Conservation (phyloP, 1,139 yeast genomes). For the Scheffersomyces cryptocercus region DNA sequence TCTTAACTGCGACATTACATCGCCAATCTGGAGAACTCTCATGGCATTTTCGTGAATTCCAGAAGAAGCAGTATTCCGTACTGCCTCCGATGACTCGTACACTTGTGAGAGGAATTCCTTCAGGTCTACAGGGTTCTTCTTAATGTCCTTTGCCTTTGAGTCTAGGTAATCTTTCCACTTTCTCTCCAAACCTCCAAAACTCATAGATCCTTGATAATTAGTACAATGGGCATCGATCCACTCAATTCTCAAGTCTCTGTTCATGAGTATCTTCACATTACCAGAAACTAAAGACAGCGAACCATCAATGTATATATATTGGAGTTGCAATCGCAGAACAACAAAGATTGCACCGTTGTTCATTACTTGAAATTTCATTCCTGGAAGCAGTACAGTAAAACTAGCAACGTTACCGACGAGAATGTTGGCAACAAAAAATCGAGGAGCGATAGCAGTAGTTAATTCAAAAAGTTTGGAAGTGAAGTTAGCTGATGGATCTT, state of each 20-base stretch:
- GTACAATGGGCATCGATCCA: slow-evolving; percentile 63
- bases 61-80: slow-evolving; percentile 32
- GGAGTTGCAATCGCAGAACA: slow-evolving; percentile 55
- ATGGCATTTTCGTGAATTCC: slow-evolving; percentile 69
- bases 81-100: slow-evolving; percentile 25
- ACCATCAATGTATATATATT: slow-evolving; percentile 66
- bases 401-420: slow-evolving; percentile 52
- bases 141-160: slow-evolving; percentile 11
- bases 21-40: slow-evolving; percentile 72
- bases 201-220: slow-evolving; percentile 29
- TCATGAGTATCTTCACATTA: slow-evolving; percentile 59
- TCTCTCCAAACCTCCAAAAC: slow-evolving; percentile 26
- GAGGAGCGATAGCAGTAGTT: slow-evolving; percentile 64
- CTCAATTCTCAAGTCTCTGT: slow-evolving; percentile 63
- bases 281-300: slow-evolving; percentile 65
- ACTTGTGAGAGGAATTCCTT: slow-evolving; percentile 26
- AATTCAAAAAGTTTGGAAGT: slow-evolving; percentile 59
- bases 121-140: slow-evolving; percentile 3
- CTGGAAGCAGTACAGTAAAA: slow-evolving; percentile 61
- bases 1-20: slow-evolving; percentile 69
- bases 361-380: slow-evolving; percentile 65
- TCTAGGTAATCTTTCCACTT: slow-evolving; percentile 20
- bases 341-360: slow-evolving; percentile 66
- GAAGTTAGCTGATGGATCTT: not conserved
- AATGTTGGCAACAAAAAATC: slow-evolving; percentile 57